These are phyloP conservation scores for Massarina eburnea DNA, from an alignment of 2,329 filamentous ascomycete species.

Conservation along the genomic window DNA sequence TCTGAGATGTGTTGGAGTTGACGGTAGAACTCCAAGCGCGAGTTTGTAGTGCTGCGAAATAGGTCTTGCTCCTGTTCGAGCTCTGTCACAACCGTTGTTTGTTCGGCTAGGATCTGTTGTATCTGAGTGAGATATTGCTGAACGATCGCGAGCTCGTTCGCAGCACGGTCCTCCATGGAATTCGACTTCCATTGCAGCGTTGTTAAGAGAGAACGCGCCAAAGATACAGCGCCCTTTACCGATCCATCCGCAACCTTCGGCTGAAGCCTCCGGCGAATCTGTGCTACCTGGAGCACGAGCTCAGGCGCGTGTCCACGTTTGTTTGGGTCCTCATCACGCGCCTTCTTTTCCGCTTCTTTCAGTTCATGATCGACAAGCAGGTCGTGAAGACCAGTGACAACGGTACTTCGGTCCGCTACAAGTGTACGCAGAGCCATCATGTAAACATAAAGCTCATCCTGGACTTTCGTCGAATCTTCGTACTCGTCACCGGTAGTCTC, in stretches of 20 bases:
- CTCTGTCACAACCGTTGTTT: constrained; percentile 53
- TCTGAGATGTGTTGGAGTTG: constrained; percentile 92
- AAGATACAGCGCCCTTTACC: constrained; percentile 68
- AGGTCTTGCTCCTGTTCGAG: constrained; percentile 72
- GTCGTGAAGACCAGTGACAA: constrained; percentile 76
- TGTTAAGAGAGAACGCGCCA: constrained; percentile 65
- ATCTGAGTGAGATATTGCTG: constrained; percentile 63
- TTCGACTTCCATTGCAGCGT: constrained; percentile 61
- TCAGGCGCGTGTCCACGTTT: constrained; percentile 70
- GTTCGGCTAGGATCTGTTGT: constrained; percentile 54
- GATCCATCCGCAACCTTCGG: constrained; percentile 60
- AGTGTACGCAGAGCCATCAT: constrained; percentile 75
- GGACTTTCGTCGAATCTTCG: constrained; percentile 79
- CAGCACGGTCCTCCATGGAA: constrained; percentile 57
- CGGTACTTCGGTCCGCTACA: constrained; percentile 76
- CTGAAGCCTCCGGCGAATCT: constrained; percentile 51
- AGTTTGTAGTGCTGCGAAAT: constrained; percentile 79
- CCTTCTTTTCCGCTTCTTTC: constrained; percentile 60
- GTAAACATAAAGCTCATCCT: constrained; percentile 87
- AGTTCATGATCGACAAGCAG: constrained; percentile 73
- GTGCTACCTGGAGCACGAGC: constrained; percentile 58
- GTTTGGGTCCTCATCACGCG: constrained; percentile 63
- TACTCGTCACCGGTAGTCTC: constrained; percentile 90
- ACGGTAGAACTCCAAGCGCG: constrained; percentile 83
- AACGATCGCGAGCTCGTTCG: constrained; percentile 66